A percentile compares a stretch with the other conserved stretches of the same genome.
phyloP scores from a whole-genome alignment of 441 rosid species.

The Gossypium trilobum region DNA sequence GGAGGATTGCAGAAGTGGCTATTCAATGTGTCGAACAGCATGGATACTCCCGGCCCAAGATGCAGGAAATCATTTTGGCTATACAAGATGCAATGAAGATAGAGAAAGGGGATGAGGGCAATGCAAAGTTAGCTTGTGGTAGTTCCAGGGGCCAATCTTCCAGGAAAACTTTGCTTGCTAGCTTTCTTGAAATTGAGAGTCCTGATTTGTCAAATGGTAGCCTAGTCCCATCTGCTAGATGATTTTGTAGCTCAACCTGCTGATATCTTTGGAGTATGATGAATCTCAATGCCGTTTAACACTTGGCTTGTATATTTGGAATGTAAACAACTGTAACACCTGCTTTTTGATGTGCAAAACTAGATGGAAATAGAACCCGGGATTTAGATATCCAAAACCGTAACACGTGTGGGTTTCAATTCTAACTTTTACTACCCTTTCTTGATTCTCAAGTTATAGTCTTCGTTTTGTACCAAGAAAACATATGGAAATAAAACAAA shows the following conservation, averaged over 20 bases:
- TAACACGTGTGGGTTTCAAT: not conserved
- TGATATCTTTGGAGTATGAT: not conserved
- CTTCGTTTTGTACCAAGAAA: not conserved
- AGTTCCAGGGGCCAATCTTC: constrained; percentile 59
- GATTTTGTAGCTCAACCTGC: not conserved
- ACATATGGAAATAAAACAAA: not conserved
- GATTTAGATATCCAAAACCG: not conserved
- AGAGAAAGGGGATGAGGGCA: constrained; percentile 42
- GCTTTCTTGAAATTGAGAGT: constrained; percentile 84
- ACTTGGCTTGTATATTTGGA: constrained; percentile 3
- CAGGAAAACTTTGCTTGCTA: constrained; percentile 66
- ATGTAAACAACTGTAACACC: constrained; percentile 1
- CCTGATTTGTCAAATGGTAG: constrained; percentile 62
- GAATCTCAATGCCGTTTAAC: not conserved
- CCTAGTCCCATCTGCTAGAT: constrained; percentile 73
- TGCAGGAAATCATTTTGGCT: constrained; percentile 76
- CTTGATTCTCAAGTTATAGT: not conserved
- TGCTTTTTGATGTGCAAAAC: not conserved
- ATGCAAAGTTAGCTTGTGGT: constrained; percentile 27
- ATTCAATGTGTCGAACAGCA: constrained; percentile 74
- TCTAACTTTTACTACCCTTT: not conserved
- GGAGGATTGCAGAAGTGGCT: constrained; percentile 84
- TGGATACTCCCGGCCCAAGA: constrained; percentile 55
- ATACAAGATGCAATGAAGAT: constrained; percentile 78
- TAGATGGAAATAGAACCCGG: no score